Evolutionary conservation across 1,284 basidiomycete species (phyloP).

Genomic region (Tilletia walkeri): DNA sequence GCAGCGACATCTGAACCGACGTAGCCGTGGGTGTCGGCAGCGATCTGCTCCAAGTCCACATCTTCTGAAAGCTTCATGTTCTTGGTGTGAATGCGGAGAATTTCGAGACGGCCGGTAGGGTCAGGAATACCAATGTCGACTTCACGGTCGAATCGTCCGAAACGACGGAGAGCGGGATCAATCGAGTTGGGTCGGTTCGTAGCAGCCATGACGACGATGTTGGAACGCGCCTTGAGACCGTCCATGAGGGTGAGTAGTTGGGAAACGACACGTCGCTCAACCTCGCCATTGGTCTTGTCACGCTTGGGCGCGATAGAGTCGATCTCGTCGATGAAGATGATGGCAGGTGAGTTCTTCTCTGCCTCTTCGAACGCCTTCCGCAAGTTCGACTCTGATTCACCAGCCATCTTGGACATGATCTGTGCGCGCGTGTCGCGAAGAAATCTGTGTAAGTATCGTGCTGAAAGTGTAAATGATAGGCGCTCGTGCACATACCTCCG

Average conservation of each 20-base stretch:
- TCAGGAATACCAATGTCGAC: constrained; percentile 99
- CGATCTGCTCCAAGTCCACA: constrained; percentile 94
- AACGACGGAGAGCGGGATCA: constrained; percentile 94
- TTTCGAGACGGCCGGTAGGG: constrained; percentile 95
- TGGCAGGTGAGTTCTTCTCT: constrained; percentile 98
- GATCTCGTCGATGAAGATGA: constrained; percentile 99
- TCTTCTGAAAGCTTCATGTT: constrained; percentile 99
- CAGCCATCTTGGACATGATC: constrained; percentile 99
- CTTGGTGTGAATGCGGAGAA: constrained; percentile 98
- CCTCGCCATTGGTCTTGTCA: constrained; percentile 99
- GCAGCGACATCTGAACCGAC: constrained; percentile 97
- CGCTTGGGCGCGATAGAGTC: constrained; percentile 99
- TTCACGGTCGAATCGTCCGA: constrained; percentile 98
- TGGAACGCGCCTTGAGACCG: constrained; percentile 94
- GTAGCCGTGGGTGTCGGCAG: constrained; percentile 97
- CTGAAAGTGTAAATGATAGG: too few relatives aligned
- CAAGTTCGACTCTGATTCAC: constrained; percentile 94
- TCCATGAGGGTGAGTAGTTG: constrained; percentile 98
- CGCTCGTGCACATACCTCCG: constrained; percentile 61
- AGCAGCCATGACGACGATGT: constrained; percentile 98
- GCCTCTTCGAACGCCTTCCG: constrained; percentile 98
- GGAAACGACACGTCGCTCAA: constrained; percentile 97
- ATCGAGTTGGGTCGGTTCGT: constrained; percentile 99
- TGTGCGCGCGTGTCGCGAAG: neutral
- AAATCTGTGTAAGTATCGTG: too few relatives aligned